A percentile compares a stretch with the other conserved stretches of the same genome.
Evolutionary conservation across 2,329 filamentous ascomycete species (phyloP).

Genomic region (Salinomyces thailandicus): DNA sequence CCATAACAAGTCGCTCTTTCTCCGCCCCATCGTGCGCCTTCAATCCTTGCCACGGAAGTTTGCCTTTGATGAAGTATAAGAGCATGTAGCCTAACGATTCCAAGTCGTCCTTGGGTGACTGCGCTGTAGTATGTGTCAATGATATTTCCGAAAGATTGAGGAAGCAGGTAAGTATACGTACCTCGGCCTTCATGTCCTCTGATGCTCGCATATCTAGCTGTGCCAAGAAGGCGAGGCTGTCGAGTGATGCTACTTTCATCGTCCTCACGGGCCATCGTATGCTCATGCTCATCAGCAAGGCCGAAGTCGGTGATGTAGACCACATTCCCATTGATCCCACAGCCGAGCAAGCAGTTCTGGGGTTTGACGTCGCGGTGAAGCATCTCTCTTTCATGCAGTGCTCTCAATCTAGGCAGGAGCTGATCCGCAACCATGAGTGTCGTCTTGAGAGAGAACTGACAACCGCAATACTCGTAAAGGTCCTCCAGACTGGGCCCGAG

Average conservation of each 20-base stretch:
- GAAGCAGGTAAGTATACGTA: not conserved
- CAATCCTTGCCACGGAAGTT: constrained; percentile 20
- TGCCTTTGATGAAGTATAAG: constrained; percentile 19
- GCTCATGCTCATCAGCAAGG: not conserved
- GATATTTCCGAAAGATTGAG: not conserved
- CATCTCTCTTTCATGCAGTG: constrained; percentile 9
- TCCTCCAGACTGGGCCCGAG: constrained; percentile 16
- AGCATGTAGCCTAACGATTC: constrained; percentile 22
- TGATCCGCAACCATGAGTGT: constrained; percentile 7
- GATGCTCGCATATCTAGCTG: constrained; percentile 3
- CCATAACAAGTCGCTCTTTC: constrained; percentile 15
- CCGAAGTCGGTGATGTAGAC: constrained; percentile 7
- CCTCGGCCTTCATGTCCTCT: constrained; percentile 2
- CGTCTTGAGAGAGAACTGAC: constrained; percentile 7
- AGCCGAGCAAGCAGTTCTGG: constrained; percentile 9
- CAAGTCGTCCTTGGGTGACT: constrained; percentile 21
- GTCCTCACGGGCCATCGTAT: not conserved
- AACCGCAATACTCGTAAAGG: constrained; percentile 12
- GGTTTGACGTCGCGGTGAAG: constrained; percentile 9
- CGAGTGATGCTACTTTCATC: not conserved
- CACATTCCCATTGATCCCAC: constrained; percentile 11
- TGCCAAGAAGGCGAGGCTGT: constrained; percentile 1
- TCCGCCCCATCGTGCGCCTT: constrained; percentile 10
- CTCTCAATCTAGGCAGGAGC: constrained; percentile 2
- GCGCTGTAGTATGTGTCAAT: constrained; percentile 10